Base-by-base conservation (phyloP, 169 alveolate species). In the Eimeria necatrix region DNA sequence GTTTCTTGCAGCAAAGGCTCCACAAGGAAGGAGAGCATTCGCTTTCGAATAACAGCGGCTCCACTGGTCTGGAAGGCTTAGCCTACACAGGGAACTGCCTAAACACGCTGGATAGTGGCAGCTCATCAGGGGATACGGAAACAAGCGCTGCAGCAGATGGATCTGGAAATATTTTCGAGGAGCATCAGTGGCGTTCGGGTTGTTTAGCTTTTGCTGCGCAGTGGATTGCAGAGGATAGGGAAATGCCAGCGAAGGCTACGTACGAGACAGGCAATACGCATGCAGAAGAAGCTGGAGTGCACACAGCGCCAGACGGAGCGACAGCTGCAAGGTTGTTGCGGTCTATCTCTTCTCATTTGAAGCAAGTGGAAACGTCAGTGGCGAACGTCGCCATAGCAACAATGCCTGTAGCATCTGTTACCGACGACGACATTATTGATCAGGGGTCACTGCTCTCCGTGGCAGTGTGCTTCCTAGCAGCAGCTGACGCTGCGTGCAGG, bases 401-500 rank as follows among this genome's bases (percentile, higher is more conserved):
- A 86, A 48, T 16, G 51, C 46, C 93, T 41, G 53, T 71, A 22
- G 85, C 71, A 87, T n/a, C 85, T 61, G 71, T 68, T 46, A 32
- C 93, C 41, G 93, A 73, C 14, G 14, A 18, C 53, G 24, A 56
- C 91, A 4, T 51, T 49, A 56, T 20, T 12, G 68, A 3, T 56
- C 70, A 26, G 73, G 73, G 9, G 73, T n/a, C 92, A 22, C 24
- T 76, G 46, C 6, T 80, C 24, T 80, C 80, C 56, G 41, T 84
- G 18, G 92, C 92, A 49, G 61, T 10, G 16, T 84, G 92, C 48
- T 84, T 84, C 78, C 14, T 84, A 59, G 92, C 59, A 7, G 74
- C 80, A n/a, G 92, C 61, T 32, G 92, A 41, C 32, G 92, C 92
- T 0, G 49, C 92, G 4, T 84, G 92, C 80, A 84, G 49, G 68